Conservation (phyloP, 192 early-diverging fungal species). For the Chytriomyces confervae region DNA sequence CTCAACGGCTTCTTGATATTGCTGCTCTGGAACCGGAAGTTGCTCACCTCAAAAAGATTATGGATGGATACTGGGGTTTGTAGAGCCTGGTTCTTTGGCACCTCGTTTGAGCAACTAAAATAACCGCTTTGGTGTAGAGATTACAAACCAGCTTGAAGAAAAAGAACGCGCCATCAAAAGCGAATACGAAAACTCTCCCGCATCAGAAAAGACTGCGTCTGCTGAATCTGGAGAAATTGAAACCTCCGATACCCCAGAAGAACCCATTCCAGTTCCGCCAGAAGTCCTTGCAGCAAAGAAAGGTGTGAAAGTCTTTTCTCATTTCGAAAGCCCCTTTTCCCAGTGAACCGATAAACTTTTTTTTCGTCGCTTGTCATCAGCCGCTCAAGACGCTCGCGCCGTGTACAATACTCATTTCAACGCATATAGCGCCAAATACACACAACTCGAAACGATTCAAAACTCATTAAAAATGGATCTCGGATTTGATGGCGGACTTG, state of each 20-base stretch:
- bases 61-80: conserved; percentile 16
- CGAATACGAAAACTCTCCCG: background rate
- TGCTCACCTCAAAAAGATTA: conserved; percentile 18
- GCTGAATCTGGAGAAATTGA: background rate
- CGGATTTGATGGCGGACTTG: conserved; percentile 72
- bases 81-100: too few species aligned
- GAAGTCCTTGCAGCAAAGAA: conserved; percentile 9
- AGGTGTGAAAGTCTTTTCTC: background rate
- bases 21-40: conserved; percentile 45
- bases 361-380: background rate
- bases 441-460: conserved; percentile 42
- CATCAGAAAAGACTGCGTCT: background rate
- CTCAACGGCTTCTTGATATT: background rate
- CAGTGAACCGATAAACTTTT: background rate
- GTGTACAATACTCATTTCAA: conserved; percentile 18
- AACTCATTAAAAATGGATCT: conserved; percentile 67
- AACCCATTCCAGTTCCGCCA: conserved; percentile 5
- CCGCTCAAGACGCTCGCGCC: conserved; percentile 8
- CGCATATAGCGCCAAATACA: conserved; percentile 26
- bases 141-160: background rate
- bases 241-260: background rate
- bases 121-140: conserved; percentile 16
- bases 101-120: background rate
- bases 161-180: background rate
- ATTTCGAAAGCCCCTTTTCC: too few species aligned